Conservation (phyloP, 2,329 filamentous ascomycete species). For the Apiospora arundinis region DNA sequence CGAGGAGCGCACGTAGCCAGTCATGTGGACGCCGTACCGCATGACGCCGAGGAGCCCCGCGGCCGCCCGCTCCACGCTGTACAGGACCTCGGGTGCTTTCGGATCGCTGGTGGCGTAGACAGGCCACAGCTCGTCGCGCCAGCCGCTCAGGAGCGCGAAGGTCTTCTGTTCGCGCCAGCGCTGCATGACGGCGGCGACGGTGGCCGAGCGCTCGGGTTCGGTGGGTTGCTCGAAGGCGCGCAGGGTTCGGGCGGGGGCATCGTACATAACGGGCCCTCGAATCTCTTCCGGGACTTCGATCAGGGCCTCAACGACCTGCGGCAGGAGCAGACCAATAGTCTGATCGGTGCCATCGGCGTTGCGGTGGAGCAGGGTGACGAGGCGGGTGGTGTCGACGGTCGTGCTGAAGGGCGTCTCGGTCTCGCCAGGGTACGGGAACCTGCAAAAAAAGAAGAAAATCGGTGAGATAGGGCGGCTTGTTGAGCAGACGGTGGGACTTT, state of each 20-base stretch:
- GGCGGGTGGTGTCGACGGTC: slow-evolving; percentile 57
- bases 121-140: slow-evolving; percentile 82
- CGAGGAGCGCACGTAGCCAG: slow-evolving; percentile 62
- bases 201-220: slow-evolving; percentile 66
- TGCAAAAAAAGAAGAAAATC: slow-evolving; percentile 41
- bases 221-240: slow-evolving; percentile 65
- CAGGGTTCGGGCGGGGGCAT: slow-evolving; percentile 66
- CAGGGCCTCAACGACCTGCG: slow-evolving; percentile 55
- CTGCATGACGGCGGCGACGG: slow-evolving; percentile 61
- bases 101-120: slow-evolving; percentile 66
- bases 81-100: slow-evolving; percentile 63
- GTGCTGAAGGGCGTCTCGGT: slow-evolving; percentile 60
- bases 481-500: slow-evolving; percentile 14
- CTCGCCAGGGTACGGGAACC: slow-evolving; percentile 77
- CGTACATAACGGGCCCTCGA: slow-evolving; percentile 65
- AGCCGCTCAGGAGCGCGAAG: slow-evolving; percentile 78
- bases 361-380: slow-evolving; percentile 66
- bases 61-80: slow-evolving; percentile 79
- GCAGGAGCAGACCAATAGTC: slow-evolving; percentile 32
- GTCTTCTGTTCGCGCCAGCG: slow-evolving; percentile 73
- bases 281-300: slow-evolving; percentile 53
- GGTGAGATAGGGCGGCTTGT: background rate
- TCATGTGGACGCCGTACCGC: slow-evolving; percentile 84
- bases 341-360: slow-evolving; percentile 32
- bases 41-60: slow-evolving; percentile 76